Evolutionary conservation across 1,284 basidiomycete genomes (phyloP).

Genomic region (Testicularia cyperi): DNA sequence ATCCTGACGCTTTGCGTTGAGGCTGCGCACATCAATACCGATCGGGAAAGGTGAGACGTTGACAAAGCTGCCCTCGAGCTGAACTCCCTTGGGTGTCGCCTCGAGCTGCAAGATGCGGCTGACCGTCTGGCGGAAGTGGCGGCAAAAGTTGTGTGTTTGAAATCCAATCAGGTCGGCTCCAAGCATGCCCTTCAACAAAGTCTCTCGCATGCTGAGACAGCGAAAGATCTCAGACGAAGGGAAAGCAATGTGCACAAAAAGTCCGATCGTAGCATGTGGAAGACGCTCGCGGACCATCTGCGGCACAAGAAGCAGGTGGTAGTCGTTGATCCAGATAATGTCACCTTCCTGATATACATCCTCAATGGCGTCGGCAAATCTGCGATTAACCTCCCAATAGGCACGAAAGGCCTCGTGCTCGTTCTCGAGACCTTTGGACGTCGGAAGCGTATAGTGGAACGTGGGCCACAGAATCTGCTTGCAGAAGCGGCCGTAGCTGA

Average conservation of each 20-base stretch:
- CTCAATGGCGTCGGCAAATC: conserved; percentile 77
- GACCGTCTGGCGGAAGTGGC: conserved; percentile 69
- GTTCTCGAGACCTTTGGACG: conserved; percentile 77
- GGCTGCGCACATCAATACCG: conserved; percentile 77
- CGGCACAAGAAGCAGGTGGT: conserved; percentile 82
- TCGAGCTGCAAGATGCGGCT: conserved; percentile 77
- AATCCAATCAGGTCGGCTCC: conserved; percentile 76
- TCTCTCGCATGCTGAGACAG: conserved; percentile 67
- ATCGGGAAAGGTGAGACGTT: conserved; percentile 84
- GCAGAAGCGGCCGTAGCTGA: conserved; percentile 82
- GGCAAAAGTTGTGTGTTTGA: conserved; percentile 72
- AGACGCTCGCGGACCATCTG: conserved; percentile 69
- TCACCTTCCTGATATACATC: conserved; percentile 76
- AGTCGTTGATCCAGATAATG: conserved; percentile 66
- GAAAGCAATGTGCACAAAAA: conserved; percentile 87
- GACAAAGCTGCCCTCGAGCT: conserved; percentile 67
- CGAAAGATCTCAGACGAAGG: conserved; percentile 84
- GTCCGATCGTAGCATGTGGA: conserved; percentile 74
- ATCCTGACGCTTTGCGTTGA: conserved; percentile 73
- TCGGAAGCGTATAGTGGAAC: conserved; percentile 80
- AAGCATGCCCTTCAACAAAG: conserved; percentile 72
- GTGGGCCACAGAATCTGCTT: conserved; percentile 88
- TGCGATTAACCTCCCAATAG: conserved; percentile 78
- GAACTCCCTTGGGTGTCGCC: conserved; percentile 79
- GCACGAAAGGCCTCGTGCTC: conserved; percentile 74